Base-by-base conservation (phyloP, 352 stramenopile species). In the Blastocystis sp. region DNA sequence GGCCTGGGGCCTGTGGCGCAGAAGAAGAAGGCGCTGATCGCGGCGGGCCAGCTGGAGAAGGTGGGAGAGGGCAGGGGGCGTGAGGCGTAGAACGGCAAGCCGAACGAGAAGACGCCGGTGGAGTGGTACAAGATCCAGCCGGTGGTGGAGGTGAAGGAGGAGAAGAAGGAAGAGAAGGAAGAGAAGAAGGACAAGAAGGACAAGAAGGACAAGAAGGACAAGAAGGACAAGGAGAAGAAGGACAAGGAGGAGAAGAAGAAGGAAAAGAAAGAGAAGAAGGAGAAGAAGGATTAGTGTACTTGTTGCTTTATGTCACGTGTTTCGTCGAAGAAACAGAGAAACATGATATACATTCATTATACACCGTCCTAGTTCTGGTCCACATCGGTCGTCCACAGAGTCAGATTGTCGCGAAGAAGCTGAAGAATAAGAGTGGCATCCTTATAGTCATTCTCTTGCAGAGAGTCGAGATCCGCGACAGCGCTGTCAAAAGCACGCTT, bases 371-470 rank as follows among this genome's bases (percentile, higher is more conserved):
- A 84, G 57, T 66, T 84, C n/a, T 81, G 54, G 34, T 96, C 94
- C 90, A 98, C 95, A 91, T 99, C 97, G 77, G 93, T 97, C 42
- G 96, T 98, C 97, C 96, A 99, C 68, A 99, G 92, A 24, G 97
- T 99, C 45, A 99, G 92, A 94, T 99, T 99, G 92, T 99, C 96
- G 87, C 97, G 94, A 77, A 99, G 92, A 81, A 99, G 92, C 93
- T 99, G 97, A 96, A 99, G 99, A 91, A 99, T 99, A 70, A 99
- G 92, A 57, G 96, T 99, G 59, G 94, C 97, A 91, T 99, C 97
- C 94, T 98, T 98, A 94, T 99, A 99, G 64, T 93, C 96, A 91
- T 99, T 96, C 89, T 99, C 97, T 82, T 95, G 97, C 24, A 99
- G 93, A 68, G 96, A 98, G 92, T 99, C 97, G 43, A 99, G 93